Base-by-base conservation (phyloP, 495 filamentous ascomycete genomes). In the Aspergillus conjunctus region DNA sequence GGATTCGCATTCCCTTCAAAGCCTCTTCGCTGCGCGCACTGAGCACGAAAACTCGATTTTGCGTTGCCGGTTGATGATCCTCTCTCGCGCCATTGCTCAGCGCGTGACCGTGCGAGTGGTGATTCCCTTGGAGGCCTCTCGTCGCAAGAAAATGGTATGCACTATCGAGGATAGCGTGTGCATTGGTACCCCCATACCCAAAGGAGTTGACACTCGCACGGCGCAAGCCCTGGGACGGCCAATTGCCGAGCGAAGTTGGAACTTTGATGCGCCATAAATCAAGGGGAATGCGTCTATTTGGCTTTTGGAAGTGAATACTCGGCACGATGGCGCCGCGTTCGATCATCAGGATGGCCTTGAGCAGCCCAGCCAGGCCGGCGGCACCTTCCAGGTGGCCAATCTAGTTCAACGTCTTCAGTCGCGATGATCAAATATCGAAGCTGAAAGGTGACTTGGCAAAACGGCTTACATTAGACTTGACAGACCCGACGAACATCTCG, bases 131-230 rank as follows among this genome's bases (percentile, higher is more conserved):
- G 51, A 51, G n/a, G 9, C 54, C 46, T 33, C 22, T 17, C 31
- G 41, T 30, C 10, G 15, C 17, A 10, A 62, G 32, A 39, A 37
- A 57, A 17, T 64, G 41, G 4, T 43, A 48, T 20, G 53, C 60
- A 26, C 66, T 53, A 10, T 74, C 69, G 8, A 77, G 48, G 33
- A 73, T 62, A 46, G 58, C 58, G 54, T 72, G 70, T 6, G 63
- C 62, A 60, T 75, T 75, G 7, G 68, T 66, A 5, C 73, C 71
- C 9, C 70, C 70, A 17, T 58, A 67, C 3, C 74, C 73, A 46
- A 74, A 77, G 14, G 48, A 60, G 45, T 68, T 72, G 33, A 76
- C 59, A 18, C 54, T 61, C 1, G 57, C 63, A 37, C 67, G 63
- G 1, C 56, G 63, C n/a, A 56, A 22, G 0, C 60, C 55, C 1